Evolutionary conservation across 2,329 filamentous ascomycete species (phyloP).

Genomic region (Fusarium sp.): DNA sequence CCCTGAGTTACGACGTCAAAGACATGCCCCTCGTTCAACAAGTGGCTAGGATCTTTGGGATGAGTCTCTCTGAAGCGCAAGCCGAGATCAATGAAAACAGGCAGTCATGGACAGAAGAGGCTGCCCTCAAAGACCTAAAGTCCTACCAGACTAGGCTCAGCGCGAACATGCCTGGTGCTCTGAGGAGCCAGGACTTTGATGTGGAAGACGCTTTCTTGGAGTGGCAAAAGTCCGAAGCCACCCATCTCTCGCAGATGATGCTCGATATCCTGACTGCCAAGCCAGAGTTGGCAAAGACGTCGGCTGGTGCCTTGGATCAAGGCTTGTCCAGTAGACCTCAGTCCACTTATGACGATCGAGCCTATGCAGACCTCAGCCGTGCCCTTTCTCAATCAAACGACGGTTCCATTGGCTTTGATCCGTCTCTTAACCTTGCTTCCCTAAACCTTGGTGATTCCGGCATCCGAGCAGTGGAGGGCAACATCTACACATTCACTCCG

Average conservation of each 20-base stretch:
- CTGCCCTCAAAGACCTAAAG: conserved; percentile 89
- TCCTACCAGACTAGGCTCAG: conserved; percentile 89
- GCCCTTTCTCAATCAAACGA: conserved; percentile 58
- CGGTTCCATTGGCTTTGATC: conserved; percentile 62
- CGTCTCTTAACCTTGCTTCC: conserved; percentile 70
- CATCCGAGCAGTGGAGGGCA: conserved; percentile 65
- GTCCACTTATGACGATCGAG: conserved; percentile 59
- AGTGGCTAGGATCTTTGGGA: conserved; percentile 85
- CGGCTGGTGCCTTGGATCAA: conserved; percentile 66
- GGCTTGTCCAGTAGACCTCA: conserved; percentile 60
- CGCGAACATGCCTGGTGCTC: conserved; percentile 76
- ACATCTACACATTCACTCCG: conserved; percentile 88
- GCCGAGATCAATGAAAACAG: conserved; percentile 85
- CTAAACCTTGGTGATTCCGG: conserved; percentile 67
- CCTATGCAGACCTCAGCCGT: conserved; percentile 62
- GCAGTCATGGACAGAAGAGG: conserved; percentile 86
- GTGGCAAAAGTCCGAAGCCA: conserved; percentile 90
- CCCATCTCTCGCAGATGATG: conserved; percentile 92
- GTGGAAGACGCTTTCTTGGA: conserved; percentile 83
- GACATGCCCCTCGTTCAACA: conserved; percentile 94
- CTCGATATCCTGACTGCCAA: conserved; percentile 86
- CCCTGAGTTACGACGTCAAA: conserved; percentile 89
- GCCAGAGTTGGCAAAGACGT: conserved; percentile 82
- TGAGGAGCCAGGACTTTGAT: conserved; percentile 88
- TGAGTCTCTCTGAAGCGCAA: conserved; percentile 81